Evolutionary conservation across 2,329 filamentous ascomycete genomes (phyloP).

Genomic region (Sordariomycetes sp.): DNA sequence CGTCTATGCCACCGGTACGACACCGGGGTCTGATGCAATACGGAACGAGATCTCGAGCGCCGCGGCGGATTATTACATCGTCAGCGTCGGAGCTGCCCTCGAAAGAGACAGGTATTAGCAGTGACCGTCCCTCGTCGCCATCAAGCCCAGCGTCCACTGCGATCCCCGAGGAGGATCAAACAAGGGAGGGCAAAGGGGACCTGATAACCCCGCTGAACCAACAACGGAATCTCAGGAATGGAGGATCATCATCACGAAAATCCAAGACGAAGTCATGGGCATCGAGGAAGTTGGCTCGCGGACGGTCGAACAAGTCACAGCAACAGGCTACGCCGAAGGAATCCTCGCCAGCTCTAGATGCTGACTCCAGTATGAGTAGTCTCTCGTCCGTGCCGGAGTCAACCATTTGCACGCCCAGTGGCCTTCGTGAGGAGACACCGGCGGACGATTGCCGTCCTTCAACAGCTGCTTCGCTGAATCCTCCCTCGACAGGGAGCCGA

Average conservation of each 20-base stretch:
- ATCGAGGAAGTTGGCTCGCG: too few relatives aligned
- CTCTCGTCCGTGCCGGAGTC: constrained; percentile 1
- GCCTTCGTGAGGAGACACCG: neutral
- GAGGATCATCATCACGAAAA: neutral
- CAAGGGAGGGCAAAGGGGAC: too few relatives aligned
- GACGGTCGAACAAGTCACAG: too few relatives aligned
- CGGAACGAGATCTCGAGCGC: constrained; percentile 9
- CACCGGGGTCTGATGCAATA: constrained; percentile 10
- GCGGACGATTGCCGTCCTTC: neutral
- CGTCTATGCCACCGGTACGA: constrained; percentile 15
- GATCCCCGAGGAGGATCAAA: neutral
- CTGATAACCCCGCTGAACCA: too few relatives aligned
- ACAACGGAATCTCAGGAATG: too few relatives aligned
- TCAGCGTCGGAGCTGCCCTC: constrained; percentile 12
- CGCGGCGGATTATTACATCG: constrained; percentile 17
- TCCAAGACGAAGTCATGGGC: neutral
- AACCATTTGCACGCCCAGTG: neutral
- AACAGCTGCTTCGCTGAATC: neutral
- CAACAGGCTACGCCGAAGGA: too few relatives aligned
- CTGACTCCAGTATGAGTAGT: neutral
- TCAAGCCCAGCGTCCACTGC: neutral
- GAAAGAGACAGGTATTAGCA: constrained; percentile 1
- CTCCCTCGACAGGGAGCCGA: neutral
- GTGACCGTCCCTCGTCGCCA: neutral
- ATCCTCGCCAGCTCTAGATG: neutral